phyloP scores from a whole-genome alignment of 2,329 filamentous ascomycete species.

The Ceratocystis destructans region DNA sequence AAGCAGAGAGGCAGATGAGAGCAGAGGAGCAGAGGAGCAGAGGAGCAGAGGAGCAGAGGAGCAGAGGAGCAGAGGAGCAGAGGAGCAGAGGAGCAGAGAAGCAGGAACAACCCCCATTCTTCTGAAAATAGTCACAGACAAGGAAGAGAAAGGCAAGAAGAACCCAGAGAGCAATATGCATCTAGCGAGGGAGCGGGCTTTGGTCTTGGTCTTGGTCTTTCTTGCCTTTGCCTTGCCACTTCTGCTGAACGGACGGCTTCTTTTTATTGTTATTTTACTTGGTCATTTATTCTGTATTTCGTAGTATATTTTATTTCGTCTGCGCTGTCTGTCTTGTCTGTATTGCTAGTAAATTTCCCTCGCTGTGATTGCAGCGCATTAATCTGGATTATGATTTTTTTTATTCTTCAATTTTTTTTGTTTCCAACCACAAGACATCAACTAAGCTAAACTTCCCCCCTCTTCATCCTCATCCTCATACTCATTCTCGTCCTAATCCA shows the following conservation, averaged over 20 bases:
- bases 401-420: neutral
- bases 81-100: neutral
- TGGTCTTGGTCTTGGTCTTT: conserved; percentile 12
- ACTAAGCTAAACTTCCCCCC: neutral
- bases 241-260: no score
- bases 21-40: no score
- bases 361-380: no score
- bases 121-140: neutral
- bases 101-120: neutral
- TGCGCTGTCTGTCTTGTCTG: no score
- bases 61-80: no score
- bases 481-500: neutral
- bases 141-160: no score
- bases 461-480: neutral
- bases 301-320: no score
- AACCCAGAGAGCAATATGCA: neutral
- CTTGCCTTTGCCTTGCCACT: neutral
- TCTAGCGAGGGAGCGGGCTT: neutral
- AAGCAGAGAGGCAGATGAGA: no score
- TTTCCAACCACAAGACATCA: neutral
- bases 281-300: no score
- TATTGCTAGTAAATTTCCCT: no score
- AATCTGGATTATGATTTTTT: neutral
- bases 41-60: no score
- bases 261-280: no score